These are phyloP conservation scores for Globisporangium barbulae DNA, from an alignment of 352 stramenopile species.

Conservation along the genomic window DNA sequence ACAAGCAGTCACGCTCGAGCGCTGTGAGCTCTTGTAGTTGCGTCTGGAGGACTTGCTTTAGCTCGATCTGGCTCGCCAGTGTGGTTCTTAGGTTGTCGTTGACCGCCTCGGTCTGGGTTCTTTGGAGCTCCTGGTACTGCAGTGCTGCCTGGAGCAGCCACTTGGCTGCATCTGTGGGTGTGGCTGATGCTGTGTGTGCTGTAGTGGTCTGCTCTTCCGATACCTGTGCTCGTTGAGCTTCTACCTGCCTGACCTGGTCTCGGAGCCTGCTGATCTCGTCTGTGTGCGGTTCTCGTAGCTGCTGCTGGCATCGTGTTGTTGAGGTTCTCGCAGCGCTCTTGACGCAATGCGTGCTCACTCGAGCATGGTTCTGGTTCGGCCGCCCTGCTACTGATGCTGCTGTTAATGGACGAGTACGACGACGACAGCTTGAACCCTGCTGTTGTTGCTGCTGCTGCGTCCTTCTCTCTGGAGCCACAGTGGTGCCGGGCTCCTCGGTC, in stretches of 20 bases:
- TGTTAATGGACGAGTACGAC: not conserved
- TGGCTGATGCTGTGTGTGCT: not conserved
- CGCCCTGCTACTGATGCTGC: not conserved
- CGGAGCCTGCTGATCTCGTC: not conserved
- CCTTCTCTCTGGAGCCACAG: not conserved
- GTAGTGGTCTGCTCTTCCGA: not conserved
- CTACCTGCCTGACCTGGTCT: not conserved
- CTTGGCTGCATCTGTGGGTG: slow-evolving; percentile 18
- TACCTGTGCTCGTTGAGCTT: not conserved
- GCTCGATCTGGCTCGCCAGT: slow-evolving; percentile 37
- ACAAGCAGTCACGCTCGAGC: not conserved
- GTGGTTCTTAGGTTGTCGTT: slow-evolving; percentile 36
- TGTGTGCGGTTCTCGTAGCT: not conserved
- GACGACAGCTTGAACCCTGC: not conserved
- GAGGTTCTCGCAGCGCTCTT: not conserved
- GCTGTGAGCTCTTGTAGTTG: not conserved
- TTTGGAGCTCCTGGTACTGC: slow-evolving; percentile 42
- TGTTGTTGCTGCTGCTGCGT: not conserved
- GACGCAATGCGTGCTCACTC: not conserved
- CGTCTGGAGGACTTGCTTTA: slow-evolving; percentile 30
- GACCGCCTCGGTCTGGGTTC: slow-evolving; percentile 25
- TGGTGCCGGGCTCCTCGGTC: not conserved
- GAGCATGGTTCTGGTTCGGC: not conserved
- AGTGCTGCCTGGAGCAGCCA: slow-evolving; percentile 43
- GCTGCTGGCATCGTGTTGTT: not conserved